These are phyloP conservation scores for Suillus tomentosus DNA, from an alignment of 768 basidiomycete genomes.

Conservation along the genomic window DNA sequence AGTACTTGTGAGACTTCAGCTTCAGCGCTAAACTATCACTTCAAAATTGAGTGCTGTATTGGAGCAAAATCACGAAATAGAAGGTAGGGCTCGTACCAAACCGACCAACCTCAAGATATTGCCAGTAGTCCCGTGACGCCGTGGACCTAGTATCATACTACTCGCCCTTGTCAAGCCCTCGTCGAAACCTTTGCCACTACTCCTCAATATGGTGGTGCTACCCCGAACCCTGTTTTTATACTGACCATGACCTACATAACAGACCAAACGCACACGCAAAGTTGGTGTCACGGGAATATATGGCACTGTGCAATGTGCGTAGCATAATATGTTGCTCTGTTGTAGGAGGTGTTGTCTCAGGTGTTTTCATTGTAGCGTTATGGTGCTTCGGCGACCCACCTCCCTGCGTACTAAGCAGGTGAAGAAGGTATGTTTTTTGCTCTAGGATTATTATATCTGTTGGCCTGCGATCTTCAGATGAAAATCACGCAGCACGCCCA, in stretches of 20 bases:
- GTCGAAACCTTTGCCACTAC: constrained; percentile 1
- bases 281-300: constrained; percentile 99
- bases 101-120: too few relatives aligned
- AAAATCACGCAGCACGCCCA: constrained; percentile 94
- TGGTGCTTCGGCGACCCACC: constrained; percentile 59
- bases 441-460: not conserved
- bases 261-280: constrained; percentile 99
- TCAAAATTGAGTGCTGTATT: too few relatives aligned
- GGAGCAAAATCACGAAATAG: too few relatives aligned
- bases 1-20: too few relatives aligned
- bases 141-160: too few relatives aligned
- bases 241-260: not conserved
- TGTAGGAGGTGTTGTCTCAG: constrained; percentile 15
- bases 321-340: not conserved
- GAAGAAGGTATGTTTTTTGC: constrained; percentile 66
- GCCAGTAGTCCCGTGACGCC: too few relatives aligned
- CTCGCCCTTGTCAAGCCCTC: not conserved
- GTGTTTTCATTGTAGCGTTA: constrained; percentile 67
- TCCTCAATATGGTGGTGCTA: constrained; percentile 14
- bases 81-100: too few relatives aligned
- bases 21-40: too few relatives aligned
- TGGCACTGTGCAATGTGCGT: constrained; percentile 64
- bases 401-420: constrained; percentile 96
- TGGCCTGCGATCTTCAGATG: constrained; percentile 46
- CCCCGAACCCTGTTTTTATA: not conserved